These are phyloP conservation scores for Fraxinus paxiana DNA, from an alignment of 305 asterid species.

Conservation along the genomic window DNA sequence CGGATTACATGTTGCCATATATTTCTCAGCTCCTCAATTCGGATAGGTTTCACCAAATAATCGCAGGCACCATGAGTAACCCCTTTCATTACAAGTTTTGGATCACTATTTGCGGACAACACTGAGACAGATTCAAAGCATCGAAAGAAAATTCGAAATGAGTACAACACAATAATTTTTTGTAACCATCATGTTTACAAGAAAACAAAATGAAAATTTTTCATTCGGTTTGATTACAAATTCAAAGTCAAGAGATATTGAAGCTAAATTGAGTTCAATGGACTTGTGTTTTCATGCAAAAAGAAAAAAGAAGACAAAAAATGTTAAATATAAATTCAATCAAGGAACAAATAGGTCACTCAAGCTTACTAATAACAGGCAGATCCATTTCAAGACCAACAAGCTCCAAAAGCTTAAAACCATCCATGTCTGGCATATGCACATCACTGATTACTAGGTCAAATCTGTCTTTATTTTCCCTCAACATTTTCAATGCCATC, in stretches of 20 bases:
- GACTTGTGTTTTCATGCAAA: background rate
- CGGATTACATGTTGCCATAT: conserved; percentile 86
- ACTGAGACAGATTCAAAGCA: conserved; percentile 21
- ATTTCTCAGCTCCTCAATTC: conserved; percentile 71
- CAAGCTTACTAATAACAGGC: conserved; percentile 62
- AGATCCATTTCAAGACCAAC: conserved; percentile 75
- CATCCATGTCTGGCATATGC: conserved; percentile 21
- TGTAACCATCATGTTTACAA: background rate
- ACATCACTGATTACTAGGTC: conserved; percentile 32
- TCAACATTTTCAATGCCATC: conserved; percentile 24
- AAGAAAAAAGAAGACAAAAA: background rate
- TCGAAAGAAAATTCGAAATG: background rate
- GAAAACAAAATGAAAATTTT: background rate
- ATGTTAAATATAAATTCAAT: background rate
- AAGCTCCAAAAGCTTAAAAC: conserved; percentile 28
- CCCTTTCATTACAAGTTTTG: conserved; percentile 5
- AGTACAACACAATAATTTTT: background rate
- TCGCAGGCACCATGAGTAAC: conserved; percentile 39
- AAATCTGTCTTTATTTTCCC: conserved; percentile 28
- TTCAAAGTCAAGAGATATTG: background rate
- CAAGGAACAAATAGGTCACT: background rate
- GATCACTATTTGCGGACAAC: conserved; percentile 34
- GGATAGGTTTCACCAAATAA: conserved; percentile 55
- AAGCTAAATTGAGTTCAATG: background rate
- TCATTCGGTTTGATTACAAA: background rate